Conservation (phyloP, 768 basidiomycete species). For the Mycena rosella region DNA sequence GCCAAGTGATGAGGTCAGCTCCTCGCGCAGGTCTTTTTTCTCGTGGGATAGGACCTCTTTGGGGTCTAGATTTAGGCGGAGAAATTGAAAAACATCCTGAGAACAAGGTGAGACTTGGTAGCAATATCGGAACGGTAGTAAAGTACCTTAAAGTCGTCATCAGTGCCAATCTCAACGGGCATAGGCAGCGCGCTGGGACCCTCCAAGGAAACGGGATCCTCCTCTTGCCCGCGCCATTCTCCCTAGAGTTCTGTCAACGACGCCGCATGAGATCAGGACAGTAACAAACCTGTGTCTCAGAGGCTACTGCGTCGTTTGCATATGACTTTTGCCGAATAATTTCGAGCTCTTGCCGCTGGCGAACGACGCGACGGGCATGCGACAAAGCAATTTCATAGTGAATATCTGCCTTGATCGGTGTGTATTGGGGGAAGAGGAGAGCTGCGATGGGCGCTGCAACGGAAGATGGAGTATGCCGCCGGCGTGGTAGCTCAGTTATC, state of each 20-base stretch:
- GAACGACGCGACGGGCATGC: constrained; percentile 20
- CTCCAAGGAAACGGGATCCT: constrained; percentile 33
- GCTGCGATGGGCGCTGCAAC: constrained; percentile 7
- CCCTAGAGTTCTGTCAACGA: constrained; percentile 4
- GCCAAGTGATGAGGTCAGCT: constrained; percentile 21
- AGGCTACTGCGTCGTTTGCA: constrained; percentile 6
- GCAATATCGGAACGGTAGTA: background rate
- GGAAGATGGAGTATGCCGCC: background rate
- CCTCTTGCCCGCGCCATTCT: constrained; percentile 25
- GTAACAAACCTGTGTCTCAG: constrained; percentile 24
- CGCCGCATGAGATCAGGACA: background rate
- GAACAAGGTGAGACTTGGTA: background rate
- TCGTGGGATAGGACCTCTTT: constrained; percentile 25
- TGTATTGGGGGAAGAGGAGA: constrained; percentile 25
- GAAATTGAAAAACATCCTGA: constrained; percentile 33
- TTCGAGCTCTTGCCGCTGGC: constrained; percentile 28
- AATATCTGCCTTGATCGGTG: constrained; percentile 25
- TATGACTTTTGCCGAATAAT: background rate
- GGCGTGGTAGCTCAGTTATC: constrained; percentile 21
- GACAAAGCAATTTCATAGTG: constrained; percentile 28
- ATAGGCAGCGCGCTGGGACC: constrained; percentile 28
- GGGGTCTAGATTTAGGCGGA: constrained; percentile 30
- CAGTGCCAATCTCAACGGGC: constrained; percentile 34
- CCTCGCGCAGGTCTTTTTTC: constrained; percentile 18
- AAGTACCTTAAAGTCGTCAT: constrained; percentile 26